Evolutionary conservation across 2,329 filamentous ascomycete species (phyloP).

Genomic region (Aspergillus tamarii): DNA sequence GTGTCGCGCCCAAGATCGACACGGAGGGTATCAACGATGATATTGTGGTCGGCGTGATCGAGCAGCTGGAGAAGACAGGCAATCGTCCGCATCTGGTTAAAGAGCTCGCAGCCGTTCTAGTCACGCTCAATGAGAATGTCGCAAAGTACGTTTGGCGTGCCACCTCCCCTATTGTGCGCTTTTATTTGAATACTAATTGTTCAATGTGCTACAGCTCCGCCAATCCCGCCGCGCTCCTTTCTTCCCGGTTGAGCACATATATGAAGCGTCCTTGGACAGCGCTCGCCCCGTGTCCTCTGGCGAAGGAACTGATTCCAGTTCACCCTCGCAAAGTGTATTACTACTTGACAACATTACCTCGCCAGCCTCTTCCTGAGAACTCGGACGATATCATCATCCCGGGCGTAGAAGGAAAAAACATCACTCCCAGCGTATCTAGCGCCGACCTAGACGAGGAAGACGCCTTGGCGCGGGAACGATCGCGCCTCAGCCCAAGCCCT

Average conservation of each 20-base stretch:
- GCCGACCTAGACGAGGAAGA: constrained; percentile 73
- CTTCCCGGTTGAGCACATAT: constrained; percentile 85
- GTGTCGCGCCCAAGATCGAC: constrained; percentile 64
- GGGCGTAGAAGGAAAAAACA: constrained; percentile 61
- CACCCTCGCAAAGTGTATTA: constrained; percentile 96
- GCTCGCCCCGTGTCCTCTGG: constrained; percentile 79
- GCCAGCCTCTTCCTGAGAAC: constrained; percentile 76
- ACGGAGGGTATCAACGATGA: constrained; percentile 88
- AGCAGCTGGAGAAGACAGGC: constrained; percentile 83
- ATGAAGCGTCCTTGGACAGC: constrained; percentile 85
- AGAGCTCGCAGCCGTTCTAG: constrained; percentile 81
- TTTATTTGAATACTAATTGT: constrained; percentile 21
- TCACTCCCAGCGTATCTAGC: constrained; percentile 83
- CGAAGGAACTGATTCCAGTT: constrained; percentile 88
- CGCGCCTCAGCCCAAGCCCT: constrained; percentile 81
- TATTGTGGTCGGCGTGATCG: constrained; percentile 87
- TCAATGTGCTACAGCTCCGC: constrained; percentile 69
- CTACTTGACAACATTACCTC: constrained; percentile 86
- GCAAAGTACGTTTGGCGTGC: constrained; percentile 73
- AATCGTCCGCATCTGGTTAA: constrained; percentile 95
- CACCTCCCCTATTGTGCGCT: constrained; percentile 5
- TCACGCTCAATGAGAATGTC: constrained; percentile 76
- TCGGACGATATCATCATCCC: constrained; percentile 55
- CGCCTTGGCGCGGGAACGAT: constrained; percentile 59
- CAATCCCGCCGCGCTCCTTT: constrained; percentile 93